Conservation (phyloP, 768 basidiomycete genomes). For the Suillus clintonianus region DNA sequence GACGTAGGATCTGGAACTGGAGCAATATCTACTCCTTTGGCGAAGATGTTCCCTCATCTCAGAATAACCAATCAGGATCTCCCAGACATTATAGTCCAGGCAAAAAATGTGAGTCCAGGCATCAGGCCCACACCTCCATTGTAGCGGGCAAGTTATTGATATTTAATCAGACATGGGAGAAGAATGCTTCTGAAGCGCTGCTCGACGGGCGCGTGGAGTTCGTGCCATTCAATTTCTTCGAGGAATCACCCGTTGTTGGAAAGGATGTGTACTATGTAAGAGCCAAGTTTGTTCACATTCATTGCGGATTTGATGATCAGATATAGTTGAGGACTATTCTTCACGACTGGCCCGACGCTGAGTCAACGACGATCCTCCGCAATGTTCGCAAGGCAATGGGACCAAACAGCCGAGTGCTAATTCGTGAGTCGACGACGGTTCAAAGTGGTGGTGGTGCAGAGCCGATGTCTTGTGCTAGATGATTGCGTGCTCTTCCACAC, state of each 20-base stretch:
- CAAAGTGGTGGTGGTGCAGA: background rate
- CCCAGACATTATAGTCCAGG: constrained; percentile 24
- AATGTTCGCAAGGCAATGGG: constrained; percentile 30
- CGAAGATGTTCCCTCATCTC: constrained; percentile 26
- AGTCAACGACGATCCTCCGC: constrained; percentile 31
- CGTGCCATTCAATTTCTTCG: constrained; percentile 23
- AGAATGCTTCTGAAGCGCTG: constrained; percentile 19
- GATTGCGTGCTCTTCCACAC: no score
- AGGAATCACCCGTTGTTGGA: constrained; percentile 15
- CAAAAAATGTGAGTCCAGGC: constrained; percentile 17
- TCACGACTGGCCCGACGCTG: constrained; percentile 39
- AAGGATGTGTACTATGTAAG: constrained; percentile 29
- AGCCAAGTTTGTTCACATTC: background rate
- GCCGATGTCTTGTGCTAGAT: constrained; percentile 10
- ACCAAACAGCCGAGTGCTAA: constrained; percentile 30
- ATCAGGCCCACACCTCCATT: background rate
- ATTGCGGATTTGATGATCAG: background rate
- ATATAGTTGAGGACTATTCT: constrained; percentile 27
- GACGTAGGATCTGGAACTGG: constrained; percentile 32
- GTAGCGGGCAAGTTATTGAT: background rate
- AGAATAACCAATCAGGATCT: constrained; percentile 30
- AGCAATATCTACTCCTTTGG: constrained; percentile 25
- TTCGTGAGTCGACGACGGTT: constrained; percentile 29
- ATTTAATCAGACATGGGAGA: constrained; percentile 12
- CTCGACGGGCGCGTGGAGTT: constrained; percentile 16